These are phyloP conservation scores for Marchantia paleacea DNA, from an alignment of 225 moss, liverwort and hornwort species.

Conservation along the genomic window DNA sequence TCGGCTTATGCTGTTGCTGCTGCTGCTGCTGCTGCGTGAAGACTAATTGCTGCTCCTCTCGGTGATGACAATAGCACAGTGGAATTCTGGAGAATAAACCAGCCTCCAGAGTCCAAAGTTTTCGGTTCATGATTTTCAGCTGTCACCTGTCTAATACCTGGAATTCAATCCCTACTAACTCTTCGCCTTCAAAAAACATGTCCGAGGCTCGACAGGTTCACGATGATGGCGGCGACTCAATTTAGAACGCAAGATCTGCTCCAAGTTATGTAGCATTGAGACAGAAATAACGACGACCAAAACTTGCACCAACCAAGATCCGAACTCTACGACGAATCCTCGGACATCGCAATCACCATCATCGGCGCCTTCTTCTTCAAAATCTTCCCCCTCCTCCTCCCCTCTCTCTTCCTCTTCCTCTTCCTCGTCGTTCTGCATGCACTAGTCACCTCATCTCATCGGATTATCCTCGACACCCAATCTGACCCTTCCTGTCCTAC, in stretches of 20 bases:
- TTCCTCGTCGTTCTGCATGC: background rate
- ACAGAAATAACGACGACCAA: background rate
- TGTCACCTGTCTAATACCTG: background rate
- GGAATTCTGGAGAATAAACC: constrained; percentile 14
- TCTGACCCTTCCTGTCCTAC: background rate
- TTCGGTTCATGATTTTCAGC: constrained; percentile 20
- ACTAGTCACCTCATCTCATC: constrained; percentile 1
- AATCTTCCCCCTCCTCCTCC: too few species aligned
- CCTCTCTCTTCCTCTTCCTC: background rate
- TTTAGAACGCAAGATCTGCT: background rate
- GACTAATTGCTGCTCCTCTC: background rate
- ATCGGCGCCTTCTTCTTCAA: background rate
- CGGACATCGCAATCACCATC: background rate
- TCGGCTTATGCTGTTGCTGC: constrained; percentile 6
- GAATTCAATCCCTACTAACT: background rate
- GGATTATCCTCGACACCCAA: background rate
- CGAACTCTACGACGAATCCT: background rate
- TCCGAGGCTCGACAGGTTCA: background rate
- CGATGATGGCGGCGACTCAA: background rate
- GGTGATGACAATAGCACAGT: background rate
- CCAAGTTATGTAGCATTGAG: background rate
- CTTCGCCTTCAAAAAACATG: background rate
- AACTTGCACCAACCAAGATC: background rate
- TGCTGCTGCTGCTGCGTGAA: constrained; percentile 3
- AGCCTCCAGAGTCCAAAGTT: constrained; percentile 4